Base-by-base conservation (phyloP, 495 filamentous ascomycete species). In the Penicillium parvum region DNA sequence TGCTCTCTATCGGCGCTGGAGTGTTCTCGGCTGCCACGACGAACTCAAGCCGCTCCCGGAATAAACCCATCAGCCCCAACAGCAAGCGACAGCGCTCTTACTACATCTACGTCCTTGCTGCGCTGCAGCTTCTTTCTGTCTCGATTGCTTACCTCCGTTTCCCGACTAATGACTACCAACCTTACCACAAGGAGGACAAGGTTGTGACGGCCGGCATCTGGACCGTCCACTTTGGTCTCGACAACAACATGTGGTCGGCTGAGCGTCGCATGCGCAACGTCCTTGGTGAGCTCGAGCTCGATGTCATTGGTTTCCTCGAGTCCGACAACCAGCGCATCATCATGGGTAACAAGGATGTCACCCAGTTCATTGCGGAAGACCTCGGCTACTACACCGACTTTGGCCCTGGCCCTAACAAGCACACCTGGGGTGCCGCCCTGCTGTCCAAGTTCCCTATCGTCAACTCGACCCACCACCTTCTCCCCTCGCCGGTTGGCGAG, bases 191-290 rank as follows among this genome's bases (percentile, higher is more conserved):
- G 47, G 81, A 95, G 32, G 83, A 89, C 49, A 92, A 89, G 57
- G 61, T 90, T 40, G 73, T 94, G 21, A 96, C 94, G 1, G 84
- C 88, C 6, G 94, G 94, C 52, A 96, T 99, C 64, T 99, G 94
- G 94, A 99, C 94, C 1, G 90, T 97, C 37, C 94, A 99, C 73
- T 99, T 99, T 59, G 88, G 83, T 18, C 81, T 99, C 18, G 94
- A 99, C 69, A 99, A 99, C 59, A 85, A 96, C 65, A 96, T 97
- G 94, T 97, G 90, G 89, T 87, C 85, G 16, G 92, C 90, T 3
- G 91, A 96, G 66, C 82, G 84, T 44, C 91, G 94, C 37, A 94
- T 97, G 77, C 86, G 87, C 49, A 82, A 95, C 69, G 69, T 96
- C 7, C 86, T 99, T 56, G 85, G 88, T 54, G 92, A 96, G 58